Evolutionary conservation across 2,329 filamentous ascomycete genomes (phyloP), one percentile per base, ranked within the genome.

Genomic region (Orbilia ellipsospora): DNA sequence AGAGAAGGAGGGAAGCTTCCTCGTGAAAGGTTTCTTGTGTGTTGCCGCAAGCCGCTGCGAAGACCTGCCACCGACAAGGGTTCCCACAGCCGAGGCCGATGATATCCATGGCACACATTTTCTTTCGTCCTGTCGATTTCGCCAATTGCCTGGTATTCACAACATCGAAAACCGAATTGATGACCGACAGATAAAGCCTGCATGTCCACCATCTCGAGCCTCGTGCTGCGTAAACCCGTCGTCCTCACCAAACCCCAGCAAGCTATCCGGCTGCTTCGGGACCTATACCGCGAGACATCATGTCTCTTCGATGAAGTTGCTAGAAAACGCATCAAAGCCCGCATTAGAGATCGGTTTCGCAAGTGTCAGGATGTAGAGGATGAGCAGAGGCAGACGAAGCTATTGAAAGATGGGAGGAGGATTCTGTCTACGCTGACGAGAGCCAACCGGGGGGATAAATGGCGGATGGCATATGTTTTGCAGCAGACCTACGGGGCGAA

Each of bases 241-340:
- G 59, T 59, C 51, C 55, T 74, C 63, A 68, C 63, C 20, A 68
- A 74, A 50, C 55, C 63, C 15, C 70, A 74, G 20, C 63, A 76
- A 40, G 73, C 73, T 4, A 51, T 64, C 7, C 40, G 42, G 28
- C 54, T 76, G 15, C 73, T 76, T 12, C 62, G 73, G 5, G 15
- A 31, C 5, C 64, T 76, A 20, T 76, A 76, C 51, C 78, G 79
- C 28, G 78, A 80, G 51, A 66, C 77, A 23, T 75, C 76, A 42
- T 77, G 78, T 65, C 77, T 79, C 28, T 78, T 79, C 64, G 79
- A 80, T 65, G 77, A 79, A 50, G 64, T 78, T 31, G 78, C 77
- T 40, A 78, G 79, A 10, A 64, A 28, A 28, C 74, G 77, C 28
- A 74, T 79, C 45, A 61, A 65, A 28, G 64, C 55, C 6, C 63